Percentiles rank a stretch among this genome's conserved stretches.
These are phyloP conservation scores for Aspergillus saccharolyticus DNA, from an alignment of 495 filamentous ascomycete species.

Conservation along the genomic window DNA sequence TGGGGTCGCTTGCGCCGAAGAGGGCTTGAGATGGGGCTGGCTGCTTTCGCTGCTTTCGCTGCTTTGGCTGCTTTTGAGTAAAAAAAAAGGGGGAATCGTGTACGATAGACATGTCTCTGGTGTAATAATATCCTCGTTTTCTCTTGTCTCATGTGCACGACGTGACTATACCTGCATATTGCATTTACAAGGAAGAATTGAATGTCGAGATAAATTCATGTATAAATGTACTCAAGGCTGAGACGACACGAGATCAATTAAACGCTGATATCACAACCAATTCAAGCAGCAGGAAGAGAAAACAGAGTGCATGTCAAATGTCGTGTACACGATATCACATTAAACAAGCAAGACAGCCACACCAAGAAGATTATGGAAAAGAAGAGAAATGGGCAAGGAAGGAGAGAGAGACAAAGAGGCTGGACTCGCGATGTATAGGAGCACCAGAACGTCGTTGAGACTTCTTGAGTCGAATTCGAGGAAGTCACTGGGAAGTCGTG, in stretches of 20 bases:
- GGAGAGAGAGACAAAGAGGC: neutral
- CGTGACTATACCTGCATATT: too few species aligned
- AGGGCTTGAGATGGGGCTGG: neutral
- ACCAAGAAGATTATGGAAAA: conserved; percentile 10
- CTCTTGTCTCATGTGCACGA: too few species aligned
- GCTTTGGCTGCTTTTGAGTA: too few species aligned
- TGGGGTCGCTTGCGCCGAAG: conserved; percentile 34
- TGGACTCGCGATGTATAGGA: neutral
- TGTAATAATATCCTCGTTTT: too few species aligned
- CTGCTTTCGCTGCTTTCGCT: too few species aligned
- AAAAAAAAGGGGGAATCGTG: too few species aligned
- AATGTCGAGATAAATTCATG: neutral
- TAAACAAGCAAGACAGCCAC: conserved; percentile 11
- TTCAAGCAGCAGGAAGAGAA: conserved; percentile 2
- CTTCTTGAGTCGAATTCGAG: neutral
- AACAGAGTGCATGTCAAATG: conserved; percentile 3
- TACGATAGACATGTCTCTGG: too few species aligned
- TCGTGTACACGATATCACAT: conserved; percentile 14
- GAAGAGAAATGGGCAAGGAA: neutral
- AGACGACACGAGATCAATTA: conserved; percentile 3
- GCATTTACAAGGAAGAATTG: too few species aligned
- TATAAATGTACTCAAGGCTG: conserved; percentile 10
- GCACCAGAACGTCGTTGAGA: conserved; percentile 1
- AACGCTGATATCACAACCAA: conserved; percentile 23
- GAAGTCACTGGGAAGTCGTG: neutral